A percentile compares a stretch with the other conserved stretches of the same genome.
These are phyloP conservation scores for Furcasterigmium furcatum DNA, from an alignment of 2,329 filamentous ascomycete species.

Conservation along the genomic window DNA sequence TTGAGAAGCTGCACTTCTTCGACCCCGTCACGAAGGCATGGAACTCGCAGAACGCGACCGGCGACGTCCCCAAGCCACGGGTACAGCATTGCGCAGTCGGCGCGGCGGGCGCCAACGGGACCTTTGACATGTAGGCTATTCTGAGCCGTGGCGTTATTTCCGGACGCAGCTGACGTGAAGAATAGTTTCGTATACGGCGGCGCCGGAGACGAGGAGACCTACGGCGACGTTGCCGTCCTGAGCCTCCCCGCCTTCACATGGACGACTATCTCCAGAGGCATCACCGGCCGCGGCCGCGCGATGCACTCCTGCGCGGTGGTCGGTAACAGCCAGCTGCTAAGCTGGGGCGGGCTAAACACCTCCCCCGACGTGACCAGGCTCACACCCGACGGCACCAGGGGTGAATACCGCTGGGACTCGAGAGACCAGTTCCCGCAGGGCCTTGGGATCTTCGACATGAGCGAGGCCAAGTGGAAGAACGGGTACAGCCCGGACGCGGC, in stretches of 20 bases:
- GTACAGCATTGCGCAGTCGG: background rate
- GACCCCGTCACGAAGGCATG: background rate
- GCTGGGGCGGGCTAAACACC: background rate
- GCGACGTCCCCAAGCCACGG: background rate
- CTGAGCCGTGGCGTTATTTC: background rate
- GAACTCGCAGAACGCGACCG: background rate
- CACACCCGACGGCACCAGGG: background rate
- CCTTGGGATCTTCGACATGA: background rate
- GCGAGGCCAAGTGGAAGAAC: background rate
- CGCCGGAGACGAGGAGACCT: background rate
- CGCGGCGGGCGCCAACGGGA: background rate
- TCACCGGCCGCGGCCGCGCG: background rate
- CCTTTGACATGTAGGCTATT: background rate
- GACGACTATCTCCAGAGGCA: background rate
- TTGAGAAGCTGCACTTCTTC: background rate
- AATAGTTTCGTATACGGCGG: background rate
- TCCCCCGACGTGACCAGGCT: background rate
- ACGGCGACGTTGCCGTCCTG: background rate
- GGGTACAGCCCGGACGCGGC: background rate
- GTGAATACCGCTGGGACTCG: no score
- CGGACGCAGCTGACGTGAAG: background rate
- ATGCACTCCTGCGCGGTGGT: background rate
- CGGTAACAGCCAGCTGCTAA: background rate
- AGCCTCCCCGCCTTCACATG: background rate
- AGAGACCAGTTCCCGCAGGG: background rate